Base-by-base conservation (phyloP, 768 basidiomycete genomes). In the Lactarius sp. region DNA sequence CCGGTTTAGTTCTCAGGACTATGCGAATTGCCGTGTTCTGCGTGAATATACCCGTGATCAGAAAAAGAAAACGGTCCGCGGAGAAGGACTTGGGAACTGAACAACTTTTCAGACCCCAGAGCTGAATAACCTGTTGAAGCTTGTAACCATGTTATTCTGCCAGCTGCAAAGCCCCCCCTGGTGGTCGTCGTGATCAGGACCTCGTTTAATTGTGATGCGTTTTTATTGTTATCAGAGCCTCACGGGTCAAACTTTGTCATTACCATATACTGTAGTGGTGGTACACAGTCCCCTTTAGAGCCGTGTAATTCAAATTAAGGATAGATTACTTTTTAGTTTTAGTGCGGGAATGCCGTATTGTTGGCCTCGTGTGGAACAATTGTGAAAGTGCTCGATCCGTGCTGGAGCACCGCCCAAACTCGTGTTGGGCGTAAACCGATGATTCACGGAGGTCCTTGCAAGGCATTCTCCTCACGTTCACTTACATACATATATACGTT, bases 71-170 rank as follows among this genome's bases (percentile, higher is more conserved):
- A 51, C 49, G 7, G 50, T 37, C 12, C 61, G 51, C 7, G 65
- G 65, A 3, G 41, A 64, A 47, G 65, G 60, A 13, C 14, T n/a
- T 2, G 56, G 1, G 65, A 66, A 41, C 31, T 63, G 8, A 61
- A 53, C 52, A 66, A 66, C 33, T 66, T 66, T 31, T 31, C 65
- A 66, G 31, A 52, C 27, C 14, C 65, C 65, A 14, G 56, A 57
- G 44, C 56, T 66, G 27, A 66, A 61, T 9, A 66, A 61, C 37
- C 27, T 66, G 20, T 8, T 44, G n/a, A 66, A 49, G 27, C 61
- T 66, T 6, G 65, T 66, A n/a, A 37, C 61, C 18, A 14, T 50
- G 12, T 22, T 12, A 41, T 37, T 50, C 14, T 54, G n/a, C 36
- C 22, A 18, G 9, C 20, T 27, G 27, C 22, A 7, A n/a, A 22